Evolutionary conservation across 176 grass and related monocot species (phyloP).

Genomic region (Metroxylon sagu): DNA sequence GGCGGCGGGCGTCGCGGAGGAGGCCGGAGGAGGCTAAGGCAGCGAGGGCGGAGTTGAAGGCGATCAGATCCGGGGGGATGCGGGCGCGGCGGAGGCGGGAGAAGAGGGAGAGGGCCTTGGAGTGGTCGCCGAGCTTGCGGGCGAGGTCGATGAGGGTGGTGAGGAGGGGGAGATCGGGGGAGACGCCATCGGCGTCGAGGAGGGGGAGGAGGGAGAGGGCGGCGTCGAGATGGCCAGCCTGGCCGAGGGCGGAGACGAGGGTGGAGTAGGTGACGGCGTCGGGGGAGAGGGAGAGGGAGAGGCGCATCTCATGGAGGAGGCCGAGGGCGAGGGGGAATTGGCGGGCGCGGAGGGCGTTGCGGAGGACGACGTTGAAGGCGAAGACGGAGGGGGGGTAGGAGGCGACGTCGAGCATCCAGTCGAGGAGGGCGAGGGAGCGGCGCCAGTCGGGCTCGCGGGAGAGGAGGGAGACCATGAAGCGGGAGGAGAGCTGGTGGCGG

Average conservation of each 20-base stretch:
- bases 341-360: conserved; percentile 39
- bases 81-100: conserved; percentile 48
- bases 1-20: conserved; percentile 48
- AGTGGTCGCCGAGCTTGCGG: conserved; percentile 44
- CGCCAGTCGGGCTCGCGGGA: conserved; percentile 53
- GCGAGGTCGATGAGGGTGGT: conserved; percentile 80
- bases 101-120: conserved; percentile 86
- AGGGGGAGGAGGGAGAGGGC: conserved; percentile 73
- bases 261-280: conserved; percentile 92
- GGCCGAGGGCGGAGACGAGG: conserved; percentile 73
- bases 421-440: conserved; percentile 77
- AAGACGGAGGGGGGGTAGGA: conserved; percentile 30
- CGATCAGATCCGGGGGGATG: conserved; percentile 61
- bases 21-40: conserved; percentile 52
- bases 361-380: conserved; percentile 79
- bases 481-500: conserved; percentile 35
- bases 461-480: conserved; percentile 87
- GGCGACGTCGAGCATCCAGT: conserved; percentile 40
- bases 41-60: conserved; percentile 73
- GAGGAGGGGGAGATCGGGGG: conserved; percentile 61
- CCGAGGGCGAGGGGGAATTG: conserved; percentile 58
- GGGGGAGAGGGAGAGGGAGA: conserved; percentile 22
- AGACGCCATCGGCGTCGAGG: conserved; percentile 62
- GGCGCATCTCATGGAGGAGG: conserved; percentile 79
- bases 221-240: conserved; percentile 54